Evolutionary conservation across 768 basidiomycete genomes (phyloP).

Genomic region (Podaxis mareebaensis): DNA sequence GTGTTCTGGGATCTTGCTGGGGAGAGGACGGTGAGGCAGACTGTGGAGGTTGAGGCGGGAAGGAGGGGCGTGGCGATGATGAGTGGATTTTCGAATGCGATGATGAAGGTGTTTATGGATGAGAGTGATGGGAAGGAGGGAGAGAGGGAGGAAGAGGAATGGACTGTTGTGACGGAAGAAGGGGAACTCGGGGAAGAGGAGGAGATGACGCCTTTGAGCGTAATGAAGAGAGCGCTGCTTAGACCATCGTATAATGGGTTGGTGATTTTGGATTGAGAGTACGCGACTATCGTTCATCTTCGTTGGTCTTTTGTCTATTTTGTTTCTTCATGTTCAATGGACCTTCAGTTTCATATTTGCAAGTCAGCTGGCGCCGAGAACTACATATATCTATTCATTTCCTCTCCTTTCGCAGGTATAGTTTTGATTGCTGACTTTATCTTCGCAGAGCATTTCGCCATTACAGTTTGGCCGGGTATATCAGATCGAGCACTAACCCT

Average conservation of each 20-base stretch:
- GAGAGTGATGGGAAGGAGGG: constrained; percentile 42
- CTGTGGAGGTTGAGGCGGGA: constrained; percentile 49
- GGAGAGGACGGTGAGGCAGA: constrained; percentile 29
- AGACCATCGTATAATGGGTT: constrained; percentile 53
- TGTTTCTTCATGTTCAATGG: background rate
- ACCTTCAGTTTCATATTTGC: background rate
- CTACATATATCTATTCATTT: too few species aligned
- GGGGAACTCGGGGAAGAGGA: constrained; percentile 27
- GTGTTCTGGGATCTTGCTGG: constrained; percentile 68
- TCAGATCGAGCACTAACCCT: too few species aligned
- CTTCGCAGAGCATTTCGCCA: too few species aligned
- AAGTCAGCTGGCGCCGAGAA: too few species aligned
- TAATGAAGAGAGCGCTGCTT: constrained; percentile 47
- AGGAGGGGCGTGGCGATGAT: constrained; percentile 65
- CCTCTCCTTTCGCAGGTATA: too few species aligned
- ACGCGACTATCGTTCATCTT: background rate
- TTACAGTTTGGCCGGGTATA: too few species aligned
- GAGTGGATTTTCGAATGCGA: constrained; percentile 68
- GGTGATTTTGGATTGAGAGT: constrained; percentile 52
- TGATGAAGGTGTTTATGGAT: constrained; percentile 75
- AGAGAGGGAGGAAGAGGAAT: constrained; percentile 30
- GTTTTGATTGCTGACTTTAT: too few species aligned
- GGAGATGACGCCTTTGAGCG: constrained; percentile 37
- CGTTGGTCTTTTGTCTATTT: background rate
- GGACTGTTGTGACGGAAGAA: constrained; percentile 37